Conservation (phyloP, 2,329 filamentous ascomycete species). For the Diaporthe sp. region DNA sequence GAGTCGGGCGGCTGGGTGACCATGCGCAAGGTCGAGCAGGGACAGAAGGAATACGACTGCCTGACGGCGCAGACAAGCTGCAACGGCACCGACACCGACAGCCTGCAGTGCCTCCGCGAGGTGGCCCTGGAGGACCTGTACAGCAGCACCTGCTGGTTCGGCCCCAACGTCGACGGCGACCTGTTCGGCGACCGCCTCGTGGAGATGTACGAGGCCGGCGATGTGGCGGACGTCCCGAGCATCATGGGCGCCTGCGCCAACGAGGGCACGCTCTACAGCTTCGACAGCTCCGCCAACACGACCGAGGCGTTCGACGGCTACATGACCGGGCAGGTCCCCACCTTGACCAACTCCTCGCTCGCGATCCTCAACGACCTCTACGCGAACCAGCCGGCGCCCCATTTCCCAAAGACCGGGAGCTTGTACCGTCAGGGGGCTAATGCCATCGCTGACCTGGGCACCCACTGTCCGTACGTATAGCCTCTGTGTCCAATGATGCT, state of each 20-base stretch:
- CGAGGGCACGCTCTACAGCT: slow-evolving; percentile 20
- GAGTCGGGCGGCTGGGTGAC: slow-evolving; percentile 19
- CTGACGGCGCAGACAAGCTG: not conserved
- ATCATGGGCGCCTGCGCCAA: slow-evolving; percentile 23
- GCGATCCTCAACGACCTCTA: slow-evolving; percentile 10
- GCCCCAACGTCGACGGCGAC: slow-evolving; percentile 7
- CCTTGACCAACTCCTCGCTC: slow-evolving; percentile 10
- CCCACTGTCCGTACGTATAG: slow-evolving; percentile 8
- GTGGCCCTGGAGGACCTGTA: not conserved
- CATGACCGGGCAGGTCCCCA: slow-evolving; percentile 3
- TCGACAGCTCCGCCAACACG: slow-evolving; percentile 21
- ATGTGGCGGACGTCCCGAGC: not conserved
- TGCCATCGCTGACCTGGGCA: slow-evolving; percentile 12
- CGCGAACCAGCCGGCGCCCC: slow-evolving; percentile 1
- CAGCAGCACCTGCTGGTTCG: slow-evolving; percentile 21
- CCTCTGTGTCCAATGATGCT: not conserved
- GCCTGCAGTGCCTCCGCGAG: slow-evolving; percentile 9
- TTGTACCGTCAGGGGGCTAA: slow-evolving; percentile 22
- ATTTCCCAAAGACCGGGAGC: not conserved
- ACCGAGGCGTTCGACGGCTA: not conserved
- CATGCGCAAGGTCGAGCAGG: slow-evolving; percentile 13
- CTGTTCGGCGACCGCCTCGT: slow-evolving; percentile 10
- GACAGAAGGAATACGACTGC: slow-evolving; percentile 4
- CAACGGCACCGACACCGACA: slow-evolving; percentile 1
- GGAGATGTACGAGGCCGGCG: slow-evolving; percentile 14